phyloP scores from a whole-genome alignment of 2,329 filamentous ascomycete genomes.

The Davidsoniella virescens region DNA sequence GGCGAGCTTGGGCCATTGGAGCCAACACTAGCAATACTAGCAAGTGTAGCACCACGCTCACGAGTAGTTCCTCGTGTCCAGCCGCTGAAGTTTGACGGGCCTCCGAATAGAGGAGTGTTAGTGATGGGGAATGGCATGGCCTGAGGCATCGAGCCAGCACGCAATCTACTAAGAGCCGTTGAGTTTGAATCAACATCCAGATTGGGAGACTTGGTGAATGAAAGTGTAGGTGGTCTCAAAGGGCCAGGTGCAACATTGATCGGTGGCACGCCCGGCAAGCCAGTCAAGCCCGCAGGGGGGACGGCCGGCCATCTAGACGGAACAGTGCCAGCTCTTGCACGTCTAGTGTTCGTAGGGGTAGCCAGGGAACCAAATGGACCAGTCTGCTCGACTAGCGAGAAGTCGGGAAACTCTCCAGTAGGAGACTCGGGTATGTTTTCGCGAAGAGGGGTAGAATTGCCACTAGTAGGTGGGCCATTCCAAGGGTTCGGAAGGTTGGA shows the following conservation, averaged over 20 bases:
- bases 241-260: slow-evolving; percentile 6
- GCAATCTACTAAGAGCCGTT: slow-evolving; percentile 58
- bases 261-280: slow-evolving; percentile 25
- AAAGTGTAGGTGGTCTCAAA: slow-evolving; percentile 20
- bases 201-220: slow-evolving; percentile 53
- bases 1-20: slow-evolving; percentile 86
- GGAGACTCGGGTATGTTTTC: slow-evolving; percentile 97
- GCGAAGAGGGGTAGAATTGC: slow-evolving; percentile 86
- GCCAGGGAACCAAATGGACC: slow-evolving; percentile 21
- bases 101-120: slow-evolving; percentile 51
- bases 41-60: slow-evolving; percentile 73
- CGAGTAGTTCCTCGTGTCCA: slow-evolving; percentile 52
- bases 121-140: slow-evolving; percentile 46
- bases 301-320: slow-evolving; percentile 83
- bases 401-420: slow-evolving; percentile 87
- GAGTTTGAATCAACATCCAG: slow-evolving; percentile 40
- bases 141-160: slow-evolving; percentile 89
- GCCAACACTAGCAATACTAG: slow-evolving; percentile 65
- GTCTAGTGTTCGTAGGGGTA: slow-evolving; percentile 47
- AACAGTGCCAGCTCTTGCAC: slow-evolving; percentile 86
- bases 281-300: slow-evolving; percentile 31
- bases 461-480: slow-evolving; percentile 92
- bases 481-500: slow-evolving; percentile 57
- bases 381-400: slow-evolving; percentile 40
- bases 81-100: slow-evolving; percentile 75